Percentiles rank a stretch among this genome's conserved stretches.
These are phyloP conservation scores for Beauveria scarabaeidicola DNA, from an alignment of 2,329 filamentous ascomycete genomes.

Conservation along the genomic window DNA sequence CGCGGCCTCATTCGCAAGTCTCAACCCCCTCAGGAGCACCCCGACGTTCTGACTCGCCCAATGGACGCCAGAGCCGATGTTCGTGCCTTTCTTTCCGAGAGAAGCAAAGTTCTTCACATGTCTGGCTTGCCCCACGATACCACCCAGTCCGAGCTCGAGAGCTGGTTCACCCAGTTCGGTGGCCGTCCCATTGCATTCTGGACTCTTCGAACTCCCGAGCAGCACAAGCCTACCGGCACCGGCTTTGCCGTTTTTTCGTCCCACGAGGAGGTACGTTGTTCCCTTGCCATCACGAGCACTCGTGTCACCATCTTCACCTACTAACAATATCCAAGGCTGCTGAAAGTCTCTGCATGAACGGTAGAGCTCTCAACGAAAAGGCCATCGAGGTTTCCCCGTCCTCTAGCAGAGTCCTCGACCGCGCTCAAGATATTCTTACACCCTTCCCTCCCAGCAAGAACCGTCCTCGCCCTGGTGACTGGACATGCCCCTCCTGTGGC, in stretches of 20 bases:
- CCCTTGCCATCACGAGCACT: background rate
- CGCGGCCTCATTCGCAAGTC: constrained; percentile 93
- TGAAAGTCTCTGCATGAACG: constrained; percentile 98
- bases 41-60: constrained; percentile 86
- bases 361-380: constrained; percentile 94
- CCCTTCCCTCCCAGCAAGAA: constrained; percentile 99
- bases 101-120: constrained; percentile 97
- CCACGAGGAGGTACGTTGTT: constrained; percentile 80
- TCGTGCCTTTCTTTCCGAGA: constrained; percentile 87
- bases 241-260: constrained; percentile 98
- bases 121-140: constrained; percentile 95
- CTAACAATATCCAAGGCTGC: constrained; percentile 58
- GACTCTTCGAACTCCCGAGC: constrained; percentile 94
- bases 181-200: constrained; percentile 97
- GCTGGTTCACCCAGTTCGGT: constrained; percentile 98
- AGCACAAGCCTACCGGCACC: constrained; percentile 98
- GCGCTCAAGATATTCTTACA: constrained; percentile 89
- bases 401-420: constrained; percentile 91
- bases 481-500: constrained; percentile 97
- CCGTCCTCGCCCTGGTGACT: constrained; percentile 90
- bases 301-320: background rate
- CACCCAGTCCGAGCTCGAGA: constrained; percentile 96
- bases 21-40: constrained; percentile 85
- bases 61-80: constrained; percentile 97
- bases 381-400: constrained; percentile 98